These are phyloP conservation scores for Sechiopsis laciniata DNA, from an alignment of 306 rosid genomes.

Conservation along the genomic window DNA sequence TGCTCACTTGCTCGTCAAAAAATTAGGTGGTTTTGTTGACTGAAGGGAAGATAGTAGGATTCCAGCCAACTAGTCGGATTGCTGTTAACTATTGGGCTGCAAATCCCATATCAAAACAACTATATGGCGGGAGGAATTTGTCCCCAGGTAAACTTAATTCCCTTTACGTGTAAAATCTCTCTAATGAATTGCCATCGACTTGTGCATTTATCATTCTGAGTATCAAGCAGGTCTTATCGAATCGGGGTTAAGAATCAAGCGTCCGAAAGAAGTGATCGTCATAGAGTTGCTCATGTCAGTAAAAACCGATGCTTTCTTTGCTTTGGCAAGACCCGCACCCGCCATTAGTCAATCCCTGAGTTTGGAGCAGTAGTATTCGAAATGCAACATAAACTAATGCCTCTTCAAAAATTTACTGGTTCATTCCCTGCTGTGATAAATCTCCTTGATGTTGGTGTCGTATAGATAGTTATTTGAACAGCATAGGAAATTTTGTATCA, in stretches of 20 bases:
- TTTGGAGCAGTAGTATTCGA: background rate
- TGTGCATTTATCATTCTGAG: constrained; percentile 14
- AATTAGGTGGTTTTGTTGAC: constrained; percentile 68
- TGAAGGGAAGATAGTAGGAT: constrained; percentile 65
- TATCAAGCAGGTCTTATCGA: constrained; percentile 59
- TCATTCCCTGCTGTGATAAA: no score
- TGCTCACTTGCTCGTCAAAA: constrained; percentile 21
- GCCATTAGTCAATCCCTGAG: constrained; percentile 17
- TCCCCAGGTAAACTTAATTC: constrained; percentile 54
- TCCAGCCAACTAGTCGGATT: constrained; percentile 82
- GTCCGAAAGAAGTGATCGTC: constrained; percentile 45
- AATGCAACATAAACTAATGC: background rate
- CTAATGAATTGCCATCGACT: background rate
- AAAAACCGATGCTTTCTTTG: constrained; percentile 62
- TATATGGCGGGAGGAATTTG: constrained; percentile 69
- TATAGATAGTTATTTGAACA: no score
- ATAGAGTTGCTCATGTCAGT: constrained; percentile 76
- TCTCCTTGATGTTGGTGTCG: no score
- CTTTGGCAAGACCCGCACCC: constrained; percentile 54
- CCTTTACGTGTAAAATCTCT: constrained; percentile 6
- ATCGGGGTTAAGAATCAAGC: constrained; percentile 55
- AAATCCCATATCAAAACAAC: constrained; percentile 76
- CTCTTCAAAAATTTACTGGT: no score
- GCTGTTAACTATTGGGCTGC: constrained; percentile 84
- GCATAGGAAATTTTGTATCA: no score